Conservation (phyloP, 2,329 filamentous ascomycete genomes). For the Biscogniauxia marginata region DNA sequence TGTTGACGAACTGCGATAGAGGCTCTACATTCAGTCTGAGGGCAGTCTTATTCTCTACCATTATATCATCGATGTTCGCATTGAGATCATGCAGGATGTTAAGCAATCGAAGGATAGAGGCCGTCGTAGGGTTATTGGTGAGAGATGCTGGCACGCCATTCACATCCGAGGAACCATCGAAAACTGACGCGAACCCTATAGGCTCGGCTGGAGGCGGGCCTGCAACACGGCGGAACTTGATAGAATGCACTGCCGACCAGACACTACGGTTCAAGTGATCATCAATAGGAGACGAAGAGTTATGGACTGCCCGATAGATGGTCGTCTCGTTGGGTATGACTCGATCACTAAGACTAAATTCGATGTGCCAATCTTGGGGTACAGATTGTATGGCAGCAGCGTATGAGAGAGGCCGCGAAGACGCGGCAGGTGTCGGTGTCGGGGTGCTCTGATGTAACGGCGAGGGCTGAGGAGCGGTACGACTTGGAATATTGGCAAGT, state of each 20-base stretch:
- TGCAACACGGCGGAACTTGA: slow-evolving; percentile 84
- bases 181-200: slow-evolving; percentile 56
- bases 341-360: slow-evolving; percentile 85
- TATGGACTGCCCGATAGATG: slow-evolving; percentile 91
- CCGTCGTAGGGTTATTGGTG: slow-evolving; percentile 77
- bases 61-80: slow-evolving; percentile 85
- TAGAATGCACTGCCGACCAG: slow-evolving; percentile 86
- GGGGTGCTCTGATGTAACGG: slow-evolving; percentile 39
- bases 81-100: slow-evolving; percentile 92
- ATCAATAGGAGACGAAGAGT: slow-evolving; percentile 47
- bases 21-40: slow-evolving; percentile 76
- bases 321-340: slow-evolving; percentile 88
- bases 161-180: slow-evolving; percentile 49
- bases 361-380: slow-evolving; percentile 95
- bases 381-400: slow-evolving; percentile 76
- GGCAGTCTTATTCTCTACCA: slow-evolving; percentile 72
- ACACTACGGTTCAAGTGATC: slow-evolving; percentile 74
- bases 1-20: slow-evolving; percentile 93
- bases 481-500: slow-evolving; percentile 37
- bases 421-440: slow-evolving; percentile 48
- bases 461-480: slow-evolving; percentile 38
- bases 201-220: slow-evolving; percentile 78
- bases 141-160: slow-evolving; percentile 73
- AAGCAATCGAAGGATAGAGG: slow-evolving; percentile 82
- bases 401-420: slow-evolving; percentile 74